A percentile compares a stretch with the other conserved stretches of the same genome.
Conservation (phyloP, 2,329 filamentous ascomycete species). For the Saccharata proteae region DNA sequence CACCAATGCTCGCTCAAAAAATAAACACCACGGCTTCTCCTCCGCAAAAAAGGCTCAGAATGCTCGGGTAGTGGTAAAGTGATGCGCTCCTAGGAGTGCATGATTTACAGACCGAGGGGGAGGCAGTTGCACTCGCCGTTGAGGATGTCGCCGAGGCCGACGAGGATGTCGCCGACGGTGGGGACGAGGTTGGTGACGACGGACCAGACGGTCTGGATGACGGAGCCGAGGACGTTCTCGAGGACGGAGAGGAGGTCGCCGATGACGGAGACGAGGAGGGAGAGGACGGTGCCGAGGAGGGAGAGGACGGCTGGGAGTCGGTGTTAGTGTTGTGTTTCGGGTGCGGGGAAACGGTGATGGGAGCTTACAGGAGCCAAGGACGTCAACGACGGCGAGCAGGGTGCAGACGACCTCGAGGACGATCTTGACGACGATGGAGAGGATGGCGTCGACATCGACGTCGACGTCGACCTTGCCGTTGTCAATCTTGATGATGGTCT, state of each 20-base stretch:
- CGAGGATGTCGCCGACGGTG: conserved; percentile 9
- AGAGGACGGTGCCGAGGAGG: conserved; percentile 8
- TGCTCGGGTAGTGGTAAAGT: no score
- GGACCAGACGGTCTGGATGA: conserved; percentile 7
- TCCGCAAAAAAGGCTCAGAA: no score
- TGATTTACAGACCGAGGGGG: conserved; percentile 7
- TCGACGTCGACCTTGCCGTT: conserved; percentile 6
- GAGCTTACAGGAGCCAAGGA: conserved; percentile 9
- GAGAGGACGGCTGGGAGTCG: conserved; percentile 2
- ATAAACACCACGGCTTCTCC: no score
- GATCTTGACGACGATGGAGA: conserved; percentile 31
- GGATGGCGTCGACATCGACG: conserved; percentile 6
- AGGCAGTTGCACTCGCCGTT: conserved; percentile 7
- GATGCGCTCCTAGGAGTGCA: no score
- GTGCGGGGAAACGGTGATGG: background rate
- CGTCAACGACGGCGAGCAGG: conserved; percentile 36
- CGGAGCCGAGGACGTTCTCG: conserved; percentile 7
- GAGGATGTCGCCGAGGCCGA: conserved; percentile 10
- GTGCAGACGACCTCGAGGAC: conserved; percentile 28
- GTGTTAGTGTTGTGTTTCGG: background rate
- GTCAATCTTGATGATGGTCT: conserved; percentile 4
- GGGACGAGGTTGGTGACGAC: conserved; percentile 7
- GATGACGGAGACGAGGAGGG: conserved; percentile 9
- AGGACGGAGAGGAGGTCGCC: conserved; percentile 7
- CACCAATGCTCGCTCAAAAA: no score